phyloP scores from a whole-genome alignment of 176 grass and related monocot species.

The Carex pumila region DNA sequence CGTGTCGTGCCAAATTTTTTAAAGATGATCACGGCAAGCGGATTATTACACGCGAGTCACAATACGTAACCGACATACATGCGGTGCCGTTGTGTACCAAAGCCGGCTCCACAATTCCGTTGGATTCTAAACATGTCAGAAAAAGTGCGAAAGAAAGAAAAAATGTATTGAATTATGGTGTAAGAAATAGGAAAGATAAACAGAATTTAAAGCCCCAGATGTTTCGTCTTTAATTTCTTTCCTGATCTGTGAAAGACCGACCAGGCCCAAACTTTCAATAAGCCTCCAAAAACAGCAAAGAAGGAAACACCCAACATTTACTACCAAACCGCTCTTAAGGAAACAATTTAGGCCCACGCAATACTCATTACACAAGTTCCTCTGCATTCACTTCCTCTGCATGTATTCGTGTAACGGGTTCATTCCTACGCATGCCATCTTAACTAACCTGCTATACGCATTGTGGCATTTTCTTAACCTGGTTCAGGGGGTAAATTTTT shows the following conservation, averaged over 20 bases:
- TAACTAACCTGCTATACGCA: background rate
- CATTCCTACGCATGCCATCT: background rate
- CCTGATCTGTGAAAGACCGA: background rate
- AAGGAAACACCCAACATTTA: background rate
- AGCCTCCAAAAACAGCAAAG: background rate
- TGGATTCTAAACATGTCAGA: background rate
- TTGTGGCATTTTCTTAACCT: background rate
- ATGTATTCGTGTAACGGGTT: background rate
- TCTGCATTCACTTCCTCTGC: background rate
- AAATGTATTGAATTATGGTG: too few relatives aligned
- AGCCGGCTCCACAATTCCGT: background rate
- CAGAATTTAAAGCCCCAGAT: background rate
- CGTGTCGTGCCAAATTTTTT: too few relatives aligned
- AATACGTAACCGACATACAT: too few relatives aligned
- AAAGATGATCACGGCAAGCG: too few relatives aligned
- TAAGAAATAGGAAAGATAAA: background rate
- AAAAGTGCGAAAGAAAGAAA: too few relatives aligned
- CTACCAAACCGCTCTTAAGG: background rate
- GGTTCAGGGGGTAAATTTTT: background rate
- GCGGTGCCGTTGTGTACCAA: too few relatives aligned
- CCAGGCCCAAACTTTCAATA: background rate
- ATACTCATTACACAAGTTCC: background rate
- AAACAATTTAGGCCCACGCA: background rate
- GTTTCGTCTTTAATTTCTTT: background rate
- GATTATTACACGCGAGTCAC: too few relatives aligned